These are phyloP conservation scores for Lasiodiplodia sp. DNA, from an alignment of 2,329 filamentous ascomycete genomes.

Conservation along the genomic window DNA sequence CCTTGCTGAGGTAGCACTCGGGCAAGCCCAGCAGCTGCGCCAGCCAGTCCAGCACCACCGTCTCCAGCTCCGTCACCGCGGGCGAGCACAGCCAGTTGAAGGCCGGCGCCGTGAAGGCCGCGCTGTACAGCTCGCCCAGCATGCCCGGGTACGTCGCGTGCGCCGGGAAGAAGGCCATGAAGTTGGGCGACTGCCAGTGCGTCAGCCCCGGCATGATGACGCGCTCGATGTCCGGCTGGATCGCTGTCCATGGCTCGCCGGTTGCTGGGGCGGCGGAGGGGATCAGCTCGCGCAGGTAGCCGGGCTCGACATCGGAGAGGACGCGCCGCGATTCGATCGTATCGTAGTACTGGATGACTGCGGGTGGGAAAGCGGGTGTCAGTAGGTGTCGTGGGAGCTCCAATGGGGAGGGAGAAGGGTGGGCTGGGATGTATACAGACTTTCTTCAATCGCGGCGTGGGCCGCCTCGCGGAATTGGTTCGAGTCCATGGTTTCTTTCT, in stretches of 20 bases:
- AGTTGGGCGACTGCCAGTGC: conserved; percentile 93
- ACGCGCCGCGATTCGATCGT: conserved; percentile 74
- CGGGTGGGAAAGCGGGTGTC: background rate
- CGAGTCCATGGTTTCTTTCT: conserved; percentile 69
- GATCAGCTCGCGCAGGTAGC: conserved; percentile 83
- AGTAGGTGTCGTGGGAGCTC: background rate
- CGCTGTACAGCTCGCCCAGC: conserved; percentile 90
- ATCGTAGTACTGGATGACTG: conserved; percentile 86
- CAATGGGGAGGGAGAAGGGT: background rate
- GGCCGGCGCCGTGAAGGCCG: conserved; percentile 85
- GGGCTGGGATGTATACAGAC: conserved; percentile 52
- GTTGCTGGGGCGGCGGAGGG: conserved; percentile 70
- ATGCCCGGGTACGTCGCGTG: conserved; percentile 83
- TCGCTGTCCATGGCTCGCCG: conserved; percentile 77
- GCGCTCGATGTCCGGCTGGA: conserved; percentile 81
- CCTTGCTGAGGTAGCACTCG: conserved; percentile 74
- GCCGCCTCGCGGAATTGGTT: conserved; percentile 80
- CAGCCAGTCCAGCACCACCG: conserved; percentile 90
- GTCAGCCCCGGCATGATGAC: conserved; percentile 93
- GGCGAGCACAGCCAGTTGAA: conserved; percentile 99
- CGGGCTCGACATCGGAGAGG: conserved; percentile 79
- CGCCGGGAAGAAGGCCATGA: conserved; percentile 95
- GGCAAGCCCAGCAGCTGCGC: conserved; percentile 78
- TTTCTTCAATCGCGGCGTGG: conserved; percentile 80
- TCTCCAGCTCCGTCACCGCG: conserved; percentile 91